Base-by-base conservation (phyloP, 352 stramenopile genomes). In the Hyaloperonospora arabidopsidis region DNA sequence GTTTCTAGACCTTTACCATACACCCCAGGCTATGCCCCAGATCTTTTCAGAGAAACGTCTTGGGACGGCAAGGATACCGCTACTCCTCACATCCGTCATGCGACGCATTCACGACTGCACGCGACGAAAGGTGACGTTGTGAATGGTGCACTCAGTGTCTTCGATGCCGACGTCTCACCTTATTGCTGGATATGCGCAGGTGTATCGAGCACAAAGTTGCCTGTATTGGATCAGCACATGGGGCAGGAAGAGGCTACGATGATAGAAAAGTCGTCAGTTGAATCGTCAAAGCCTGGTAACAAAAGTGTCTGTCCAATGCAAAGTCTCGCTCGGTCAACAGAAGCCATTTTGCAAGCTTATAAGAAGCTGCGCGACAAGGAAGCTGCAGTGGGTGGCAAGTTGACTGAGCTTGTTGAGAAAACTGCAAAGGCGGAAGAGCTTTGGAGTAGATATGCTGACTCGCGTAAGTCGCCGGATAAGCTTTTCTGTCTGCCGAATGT, bases 371-470 rank as follows among this genome's bases (percentile, higher is more conserved):
- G 54, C 14, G 29, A 25, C 1, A 39, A 60, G 17, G 59, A 71
- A 56, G 12, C 45, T 19, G 50, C 46, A 13, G 19, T 67, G 28
- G 39, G 54, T 5, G 34, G 47, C 13, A 64, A 65, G 35, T 49
- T 71, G 32, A 40, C 17, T 45, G 59, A 71, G 45, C 40, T 67
- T 17, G 35, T 50, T 2, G 34, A 64, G 2, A 71, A 67, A 44
- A 51, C 47, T 21, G 25, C 40, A 36, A 56, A 57, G 25, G 50
- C 23, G 39, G 43, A 67, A 52, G 22, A 54, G 28, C 23, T 71
- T 49, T 51, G 47, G 29, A 54, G 22, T 0, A 63, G 51, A 49
- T 57, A 43, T 34, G 44, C 53, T 49, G 45, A 32, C 25, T 57
- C 57, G 29, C 19, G 58, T 65, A 54, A 52, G 52, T 55, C 7